A percentile compares a stretch with the other conserved stretches of the same genome.
Evolutionary conservation across 768 basidiomycete genomes (phyloP).

Genomic region (Paxillus ammoniavirescens): DNA sequence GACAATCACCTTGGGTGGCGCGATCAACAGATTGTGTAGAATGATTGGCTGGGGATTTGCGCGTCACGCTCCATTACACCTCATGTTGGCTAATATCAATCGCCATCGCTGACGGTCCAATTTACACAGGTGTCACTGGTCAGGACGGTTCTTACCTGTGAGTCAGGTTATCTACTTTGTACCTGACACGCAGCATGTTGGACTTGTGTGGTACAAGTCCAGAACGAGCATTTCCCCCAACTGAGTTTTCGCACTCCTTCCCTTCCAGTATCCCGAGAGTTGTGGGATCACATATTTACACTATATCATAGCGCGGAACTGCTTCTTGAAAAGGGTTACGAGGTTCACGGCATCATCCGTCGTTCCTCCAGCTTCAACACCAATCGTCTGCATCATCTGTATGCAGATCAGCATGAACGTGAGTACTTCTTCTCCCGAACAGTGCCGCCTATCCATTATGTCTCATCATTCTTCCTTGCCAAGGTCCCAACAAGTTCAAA

Average conservation of each 20-base stretch:
- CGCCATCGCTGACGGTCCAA: conserved; percentile 4
- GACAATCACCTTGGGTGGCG: background rate
- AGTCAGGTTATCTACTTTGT: conserved; percentile 28
- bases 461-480: conserved; percentile 3
- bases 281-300: conserved; percentile 6
- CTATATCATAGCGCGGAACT: conserved; percentile 65
- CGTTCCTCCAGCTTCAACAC: conserved; percentile 99
- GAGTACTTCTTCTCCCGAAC: conserved; percentile 26
- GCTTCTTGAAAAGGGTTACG: conserved; percentile 82
- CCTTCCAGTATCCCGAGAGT: background rate
- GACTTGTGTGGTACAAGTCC: background rate
- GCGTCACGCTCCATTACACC: background rate
- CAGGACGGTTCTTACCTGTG: conserved; percentile 96
- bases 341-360: conserved; percentile 94
- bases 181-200: background rate
- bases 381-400: conserved; percentile 89
- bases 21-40: background rate
- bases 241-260: background rate
- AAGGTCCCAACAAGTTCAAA: conserved; percentile 75
- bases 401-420: conserved; percentile 92
- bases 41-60: conserved; percentile 3
- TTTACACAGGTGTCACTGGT: conserved; percentile 79
- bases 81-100: background rate
- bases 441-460: background rate
- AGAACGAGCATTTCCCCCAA: background rate